Base-by-base conservation (phyloP, 768 basidiomycete genomes). In the Auriculariales sp. region DNA sequence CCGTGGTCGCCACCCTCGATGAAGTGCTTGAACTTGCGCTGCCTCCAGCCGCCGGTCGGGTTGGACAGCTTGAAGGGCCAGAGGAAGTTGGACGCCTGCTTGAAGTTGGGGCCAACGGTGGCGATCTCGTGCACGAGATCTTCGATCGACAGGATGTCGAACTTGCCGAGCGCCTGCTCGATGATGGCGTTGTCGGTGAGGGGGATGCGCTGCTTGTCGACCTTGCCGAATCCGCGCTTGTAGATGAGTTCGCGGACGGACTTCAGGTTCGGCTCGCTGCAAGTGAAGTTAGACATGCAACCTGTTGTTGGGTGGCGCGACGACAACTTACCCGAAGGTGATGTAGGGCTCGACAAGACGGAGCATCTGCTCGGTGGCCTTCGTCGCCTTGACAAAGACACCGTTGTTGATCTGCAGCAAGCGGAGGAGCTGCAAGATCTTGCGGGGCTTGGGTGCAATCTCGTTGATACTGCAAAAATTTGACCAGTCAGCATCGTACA, bases 61-160 rank as follows among this genome's bases (percentile, higher is more conserved):
- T 97, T 97, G 61, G 92, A 97, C 55, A 99, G 86, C 68, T 99
- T 99, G 79, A 99, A 97, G 24, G 95, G 95, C 93, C 93, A 98
- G 49, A 98, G 82, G 81, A 94, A 93, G 78, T 91, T 93, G 57
- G 85, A 79, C 51, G 82, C 85, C 83, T 85, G 53, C 74, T 98
- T 98, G 80, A 99, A 99, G 77, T 97, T 91, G 62, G 95, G 94
- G 61, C 95, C 95, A 52, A 81, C 80, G 51, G 86, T 93, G 67
- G 79, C 72, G 61, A 99, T 92, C 71, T 98, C 95, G 72, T 97
- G 92, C 49, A 98, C 84, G 55, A 99, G 79, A 66, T 98, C 94
- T 67, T 98, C 94, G 52, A 97, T 79, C 57, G 83, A 98, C 64
- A 99, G 83, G 66, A 98, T 93, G 66, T 94, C 88, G 70, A 78